Conservation (phyloP, 495 filamentous ascomycete species). For the Jackrogersella minutella region DNA sequence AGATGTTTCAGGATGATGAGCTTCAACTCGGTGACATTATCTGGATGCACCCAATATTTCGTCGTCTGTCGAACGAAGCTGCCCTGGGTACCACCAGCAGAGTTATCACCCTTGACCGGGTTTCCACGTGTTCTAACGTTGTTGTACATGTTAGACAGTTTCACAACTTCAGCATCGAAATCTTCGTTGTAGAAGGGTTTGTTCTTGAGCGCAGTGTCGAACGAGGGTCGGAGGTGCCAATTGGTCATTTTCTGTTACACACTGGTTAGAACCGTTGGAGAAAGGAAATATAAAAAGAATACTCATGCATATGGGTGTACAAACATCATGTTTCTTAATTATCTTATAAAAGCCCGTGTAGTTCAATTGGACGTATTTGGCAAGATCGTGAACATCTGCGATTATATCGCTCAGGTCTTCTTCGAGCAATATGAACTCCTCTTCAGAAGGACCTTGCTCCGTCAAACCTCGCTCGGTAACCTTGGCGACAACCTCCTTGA, state of each 20-base stretch:
- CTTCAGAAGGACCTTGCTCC: conserved; percentile 74
- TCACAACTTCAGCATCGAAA: conserved; percentile 95
- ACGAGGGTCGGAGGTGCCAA: conserved; percentile 94
- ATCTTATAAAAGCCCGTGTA: conserved; percentile 99
- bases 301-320: conserved; percentile 42
- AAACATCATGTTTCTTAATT: conserved; percentile 98
- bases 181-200: conserved; percentile 99
- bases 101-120: conserved; percentile 87
- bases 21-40: conserved; percentile 98
- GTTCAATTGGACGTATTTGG: conserved; percentile 98
- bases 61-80: conserved; percentile 98
- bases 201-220: conserved; percentile 88
- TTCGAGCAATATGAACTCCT: conserved; percentile 93
- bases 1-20: conserved; percentile 97
- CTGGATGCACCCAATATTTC: conserved; percentile 99
- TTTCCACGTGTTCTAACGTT: conserved; percentile 90
- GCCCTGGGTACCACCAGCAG: conserved; percentile 90
- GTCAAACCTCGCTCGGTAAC: conserved; percentile 65
- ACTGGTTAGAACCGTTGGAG: conserved; percentile 37
- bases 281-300: not conserved
- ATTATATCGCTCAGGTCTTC: conserved; percentile 97
- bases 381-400: conserved; percentile 97
- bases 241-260: conserved; percentile 81
- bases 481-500: conserved; percentile 81
- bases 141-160: conserved; percentile 95